Conservation (phyloP, 1,284 basidiomycete species). For the Stygiomarasmius scandens region DNA sequence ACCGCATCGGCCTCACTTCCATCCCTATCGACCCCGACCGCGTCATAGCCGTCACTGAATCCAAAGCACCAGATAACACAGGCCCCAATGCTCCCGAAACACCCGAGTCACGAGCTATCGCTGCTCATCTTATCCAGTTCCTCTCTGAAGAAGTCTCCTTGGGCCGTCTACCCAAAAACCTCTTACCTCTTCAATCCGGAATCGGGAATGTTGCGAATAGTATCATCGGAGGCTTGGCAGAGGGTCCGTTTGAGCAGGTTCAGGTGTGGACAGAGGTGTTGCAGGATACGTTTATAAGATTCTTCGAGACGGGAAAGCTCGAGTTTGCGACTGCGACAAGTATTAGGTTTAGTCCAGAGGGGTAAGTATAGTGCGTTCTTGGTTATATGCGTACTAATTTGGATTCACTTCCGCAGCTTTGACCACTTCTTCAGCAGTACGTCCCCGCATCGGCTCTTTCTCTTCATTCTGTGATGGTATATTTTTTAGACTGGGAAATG, state of each 20-base stretch:
- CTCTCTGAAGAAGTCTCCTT: constrained; percentile 46
- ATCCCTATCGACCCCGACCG: too few species aligned
- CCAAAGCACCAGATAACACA: constrained; percentile 49
- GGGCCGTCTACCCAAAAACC: constrained; percentile 45
- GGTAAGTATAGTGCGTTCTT: constrained; percentile 28
- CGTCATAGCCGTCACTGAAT: constrained; percentile 51
- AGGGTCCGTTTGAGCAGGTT: constrained; percentile 50
- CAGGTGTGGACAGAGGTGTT: constrained; percentile 57
- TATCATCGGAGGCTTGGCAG: constrained; percentile 52
- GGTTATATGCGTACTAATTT: too few species aligned
- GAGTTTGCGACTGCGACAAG: constrained; percentile 55
- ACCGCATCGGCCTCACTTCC: too few species aligned
- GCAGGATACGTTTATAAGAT: constrained; percentile 48
- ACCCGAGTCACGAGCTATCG: constrained; percentile 45
- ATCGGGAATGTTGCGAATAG: constrained; percentile 58
- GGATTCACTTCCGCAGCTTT: constrained; percentile 34
- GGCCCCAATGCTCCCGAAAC: constrained; percentile 49
- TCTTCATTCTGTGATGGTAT: too few species aligned
- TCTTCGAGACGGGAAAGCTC: constrained; percentile 52
- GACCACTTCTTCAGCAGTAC: constrained; percentile 46
- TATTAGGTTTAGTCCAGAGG: constrained; percentile 50
- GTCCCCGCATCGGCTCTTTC: constrained; percentile 21
- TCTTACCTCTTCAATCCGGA: constrained; percentile 52
- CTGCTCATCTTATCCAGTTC: too few species aligned
- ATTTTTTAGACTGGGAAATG: constrained; percentile 44